phyloP scores from a whole-genome alignment of 345 rosid species.

The Combretum micranthum region DNA sequence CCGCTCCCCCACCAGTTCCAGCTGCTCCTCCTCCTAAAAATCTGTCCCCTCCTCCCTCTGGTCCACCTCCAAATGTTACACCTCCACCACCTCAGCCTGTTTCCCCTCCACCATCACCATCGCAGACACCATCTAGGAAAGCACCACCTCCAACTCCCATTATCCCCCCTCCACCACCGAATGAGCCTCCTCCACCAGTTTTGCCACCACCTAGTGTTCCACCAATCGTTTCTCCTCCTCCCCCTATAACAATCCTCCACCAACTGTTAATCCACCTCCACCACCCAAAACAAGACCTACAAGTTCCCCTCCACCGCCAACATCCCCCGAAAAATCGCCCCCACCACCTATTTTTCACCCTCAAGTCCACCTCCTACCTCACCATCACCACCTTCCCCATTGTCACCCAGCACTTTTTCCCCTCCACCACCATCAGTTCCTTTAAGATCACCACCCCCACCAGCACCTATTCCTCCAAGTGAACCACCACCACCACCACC shows the following conservation, averaged over 20 bases:
- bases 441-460: conserved; percentile 20
- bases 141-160: conserved; percentile 18
- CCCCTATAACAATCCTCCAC: conserved; percentile 14
- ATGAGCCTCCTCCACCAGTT: conserved; percentile 20
- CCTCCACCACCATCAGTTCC: conserved; percentile 25
- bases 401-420: not conserved
- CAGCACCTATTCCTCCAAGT: no score
- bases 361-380: conserved; percentile 20
- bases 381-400: conserved; percentile 4
- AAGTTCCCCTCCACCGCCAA: conserved; percentile 16
- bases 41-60: no score
- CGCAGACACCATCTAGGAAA: conserved; percentile 14
- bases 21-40: no score
- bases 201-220: conserved; percentile 15
- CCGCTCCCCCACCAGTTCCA: no score
- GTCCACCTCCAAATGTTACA: conserved; percentile 17
- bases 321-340: conserved; percentile 15
- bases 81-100: conserved; percentile 18
- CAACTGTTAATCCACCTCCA: conserved; percentile 12
- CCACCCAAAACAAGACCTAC: conserved; percentile 17
- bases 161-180: conserved; percentile 14
- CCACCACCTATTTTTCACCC: conserved; percentile 15
- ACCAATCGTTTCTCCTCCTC: conserved; percentile 4
- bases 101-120: conserved; percentile 20
- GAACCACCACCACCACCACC: no score